phyloP scores from a whole-genome alignment of 208 protist species.

The Leishmania braziliensis region DNA sequence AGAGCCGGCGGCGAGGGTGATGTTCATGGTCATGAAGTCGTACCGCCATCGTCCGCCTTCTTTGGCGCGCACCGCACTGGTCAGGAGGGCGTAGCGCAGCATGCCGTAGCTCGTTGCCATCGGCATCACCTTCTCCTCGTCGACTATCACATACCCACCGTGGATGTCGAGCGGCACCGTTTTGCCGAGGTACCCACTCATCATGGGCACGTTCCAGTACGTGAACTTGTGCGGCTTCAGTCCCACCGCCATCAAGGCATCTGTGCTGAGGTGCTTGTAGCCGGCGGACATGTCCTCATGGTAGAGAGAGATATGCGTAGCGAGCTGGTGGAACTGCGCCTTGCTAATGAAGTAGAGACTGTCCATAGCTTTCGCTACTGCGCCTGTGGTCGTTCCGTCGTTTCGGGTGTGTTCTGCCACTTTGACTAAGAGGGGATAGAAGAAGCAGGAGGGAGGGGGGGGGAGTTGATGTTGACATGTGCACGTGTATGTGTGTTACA shows the following conservation, averaged over 20 bases:
- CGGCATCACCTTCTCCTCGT: constrained; percentile 61
- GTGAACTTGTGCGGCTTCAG: constrained; percentile 50
- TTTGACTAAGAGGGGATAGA: background rate
- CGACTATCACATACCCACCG: constrained; percentile 72
- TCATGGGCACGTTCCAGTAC: constrained; percentile 78
- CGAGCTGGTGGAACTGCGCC: constrained; percentile 83
- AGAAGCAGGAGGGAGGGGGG: background rate
- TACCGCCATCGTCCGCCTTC: constrained; percentile 80
- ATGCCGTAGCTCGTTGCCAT: constrained; percentile 66
- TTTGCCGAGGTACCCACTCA: constrained; percentile 70
- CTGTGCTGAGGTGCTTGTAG: constrained; percentile 51
- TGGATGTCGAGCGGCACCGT: constrained; percentile 77
- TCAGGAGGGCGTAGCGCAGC: constrained; percentile 71
- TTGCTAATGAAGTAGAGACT: constrained; percentile 69
- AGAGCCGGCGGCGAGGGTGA: constrained; percentile 55
- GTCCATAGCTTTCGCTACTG: constrained; percentile 48
- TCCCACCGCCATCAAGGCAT: constrained; percentile 39
- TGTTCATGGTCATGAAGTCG: constrained; percentile 85
- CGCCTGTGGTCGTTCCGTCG: background rate
- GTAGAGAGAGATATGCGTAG: constrained; percentile 78
- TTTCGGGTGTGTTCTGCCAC: background rate
- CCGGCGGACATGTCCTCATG: constrained; percentile 68
- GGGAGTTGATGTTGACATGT: background rate
- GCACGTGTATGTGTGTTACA: constrained; percentile 9
- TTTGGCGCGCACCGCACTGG: constrained; percentile 62